Evolutionary conservation across 2,329 filamentous ascomycete genomes (phyloP).

Genomic region (Aspergillus costaricaensis): DNA sequence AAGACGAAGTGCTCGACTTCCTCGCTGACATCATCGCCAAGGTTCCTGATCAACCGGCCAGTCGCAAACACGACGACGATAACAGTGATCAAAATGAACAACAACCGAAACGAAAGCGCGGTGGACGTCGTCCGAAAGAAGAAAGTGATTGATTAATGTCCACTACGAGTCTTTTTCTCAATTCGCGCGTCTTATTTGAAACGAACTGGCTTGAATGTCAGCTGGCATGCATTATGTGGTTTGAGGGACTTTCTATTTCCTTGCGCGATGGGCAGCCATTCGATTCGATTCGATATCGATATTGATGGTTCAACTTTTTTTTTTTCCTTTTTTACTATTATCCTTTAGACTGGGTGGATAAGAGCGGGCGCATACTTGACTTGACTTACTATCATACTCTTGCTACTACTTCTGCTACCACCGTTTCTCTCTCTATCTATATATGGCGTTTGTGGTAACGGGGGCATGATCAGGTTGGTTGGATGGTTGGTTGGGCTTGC

Average conservation of each 20-base stretch:
- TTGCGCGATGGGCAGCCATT: too few relatives aligned
- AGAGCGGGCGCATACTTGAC: constrained; percentile 27
- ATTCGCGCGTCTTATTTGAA: constrained; percentile 9
- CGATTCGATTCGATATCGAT: too few relatives aligned
- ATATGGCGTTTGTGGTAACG: constrained; percentile 19
- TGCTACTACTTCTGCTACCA: too few relatives aligned
- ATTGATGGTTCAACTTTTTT: too few relatives aligned
- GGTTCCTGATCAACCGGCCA: constrained; percentile 65
- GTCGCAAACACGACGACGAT: constrained; percentile 47
- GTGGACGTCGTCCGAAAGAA: constrained; percentile 43
- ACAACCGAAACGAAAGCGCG: constrained; percentile 51
- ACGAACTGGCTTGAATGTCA: too few relatives aligned
- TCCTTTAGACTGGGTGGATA: constrained; percentile 27
- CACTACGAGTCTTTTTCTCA: constrained; percentile 11
- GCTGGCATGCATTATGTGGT: too few relatives aligned
- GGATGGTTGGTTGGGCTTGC: constrained; percentile 21
- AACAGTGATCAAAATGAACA: constrained; percentile 51
- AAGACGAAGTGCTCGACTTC: constrained; percentile 93
- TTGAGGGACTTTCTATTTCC: too few relatives aligned
- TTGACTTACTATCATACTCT: too few relatives aligned
- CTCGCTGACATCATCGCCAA: constrained; percentile 86
- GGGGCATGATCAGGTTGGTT: constrained; percentile 8
- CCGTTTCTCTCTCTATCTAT: too few relatives aligned
- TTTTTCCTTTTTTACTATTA: constrained; percentile 1
- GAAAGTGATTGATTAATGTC: constrained; percentile 35